Conservation (phyloP, 441 rosid genomes). For the Pelargonium myrrhifolium region DNA sequence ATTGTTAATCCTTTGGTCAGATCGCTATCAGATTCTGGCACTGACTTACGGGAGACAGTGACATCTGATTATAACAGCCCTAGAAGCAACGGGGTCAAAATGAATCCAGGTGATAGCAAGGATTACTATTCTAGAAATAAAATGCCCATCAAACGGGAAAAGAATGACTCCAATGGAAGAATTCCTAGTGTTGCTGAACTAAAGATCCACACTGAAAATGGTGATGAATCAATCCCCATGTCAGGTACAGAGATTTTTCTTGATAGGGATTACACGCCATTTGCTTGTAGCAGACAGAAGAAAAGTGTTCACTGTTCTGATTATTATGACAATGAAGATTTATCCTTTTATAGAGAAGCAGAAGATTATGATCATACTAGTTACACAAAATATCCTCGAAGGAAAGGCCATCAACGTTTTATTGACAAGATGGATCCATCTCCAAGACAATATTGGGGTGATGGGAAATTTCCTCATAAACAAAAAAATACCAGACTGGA, state of each 20-base stretch:
- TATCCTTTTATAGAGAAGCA: conserved; percentile 21
- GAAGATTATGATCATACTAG: conserved; percentile 19
- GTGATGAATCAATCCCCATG: conserved; percentile 22
- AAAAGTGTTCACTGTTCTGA: conserved; percentile 20
- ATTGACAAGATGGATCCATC: conserved; percentile 26
- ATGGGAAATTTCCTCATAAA: conserved; percentile 23
- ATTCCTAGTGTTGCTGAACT: conserved; percentile 18
- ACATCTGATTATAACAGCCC: conserved; percentile 22
- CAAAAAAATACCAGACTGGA: conserved; percentile 20
- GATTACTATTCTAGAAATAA: conserved; percentile 17
- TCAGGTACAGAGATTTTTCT: conserved; percentile 17
- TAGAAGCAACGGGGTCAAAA: conserved; percentile 16
- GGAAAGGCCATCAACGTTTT: conserved; percentile 23
- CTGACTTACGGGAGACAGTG: conserved; percentile 24
- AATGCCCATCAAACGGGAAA: conserved; percentile 21
- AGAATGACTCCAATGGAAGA: conserved; percentile 23
- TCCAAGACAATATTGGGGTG: conserved; percentile 24
- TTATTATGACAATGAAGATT: conserved; percentile 22
- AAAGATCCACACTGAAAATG: conserved; percentile 15
- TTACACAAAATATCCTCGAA: conserved; percentile 13
- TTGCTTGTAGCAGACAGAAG: conserved; percentile 24
- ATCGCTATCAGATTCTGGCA: conserved; percentile 18
- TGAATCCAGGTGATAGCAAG: conserved; percentile 19
- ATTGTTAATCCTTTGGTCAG: conserved; percentile 25
- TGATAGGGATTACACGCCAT: conserved; percentile 24